phyloP scores from a whole-genome alignment of 2,329 filamentous ascomycete species.

The Clonostachys byssicola region DNA sequence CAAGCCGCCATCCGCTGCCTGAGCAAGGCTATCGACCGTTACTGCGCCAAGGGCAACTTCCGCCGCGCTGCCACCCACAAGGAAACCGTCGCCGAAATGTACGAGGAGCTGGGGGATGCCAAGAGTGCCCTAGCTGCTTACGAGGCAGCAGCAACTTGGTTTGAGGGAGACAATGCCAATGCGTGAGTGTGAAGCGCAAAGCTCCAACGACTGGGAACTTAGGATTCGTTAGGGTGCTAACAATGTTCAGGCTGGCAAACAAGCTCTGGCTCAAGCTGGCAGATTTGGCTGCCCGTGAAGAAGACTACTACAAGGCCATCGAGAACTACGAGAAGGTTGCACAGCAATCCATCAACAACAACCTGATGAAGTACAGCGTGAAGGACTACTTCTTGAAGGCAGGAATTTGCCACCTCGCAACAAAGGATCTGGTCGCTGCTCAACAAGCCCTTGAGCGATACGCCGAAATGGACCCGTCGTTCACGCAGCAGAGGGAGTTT shows the following conservation, averaged over 20 bases:
- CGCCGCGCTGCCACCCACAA: conserved; percentile 86
- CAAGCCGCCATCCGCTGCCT: conserved; percentile 79
- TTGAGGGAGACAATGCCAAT: conserved; percentile 78
- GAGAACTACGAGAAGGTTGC: conserved; percentile 82
- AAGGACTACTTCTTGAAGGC: conserved; percentile 96
- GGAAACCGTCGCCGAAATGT: conserved; percentile 82
- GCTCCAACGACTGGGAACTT: conserved; percentile 53
- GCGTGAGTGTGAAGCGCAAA: conserved; percentile 52
- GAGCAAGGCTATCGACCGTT: conserved; percentile 76
- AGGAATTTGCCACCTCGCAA: conserved; percentile 80
- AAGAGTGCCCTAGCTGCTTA: conserved; percentile 79
- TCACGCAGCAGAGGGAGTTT: conserved; percentile 73
- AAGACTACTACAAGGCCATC: conserved; percentile 81
- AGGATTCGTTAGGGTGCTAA: neutral
- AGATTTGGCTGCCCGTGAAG: conserved; percentile 77
- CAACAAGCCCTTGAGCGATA: conserved; percentile 81
- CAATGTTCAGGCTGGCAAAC: conserved; percentile 67
- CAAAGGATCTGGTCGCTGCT: conserved; percentile 70
- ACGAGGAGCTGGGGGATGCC: conserved; percentile 77
- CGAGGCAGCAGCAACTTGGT: conserved; percentile 84
- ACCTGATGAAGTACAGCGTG: conserved; percentile 88
- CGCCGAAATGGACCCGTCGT: conserved; percentile 72
- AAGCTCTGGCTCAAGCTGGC: conserved; percentile 92
- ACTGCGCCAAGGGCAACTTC: conserved; percentile 87
- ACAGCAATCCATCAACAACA: conserved; percentile 74